A percentile compares a stretch with the other conserved stretches of the same genome.
phyloP scores from a whole-genome alignment of 176 grass and related monocot species.

The Cenchrus americanus region DNA sequence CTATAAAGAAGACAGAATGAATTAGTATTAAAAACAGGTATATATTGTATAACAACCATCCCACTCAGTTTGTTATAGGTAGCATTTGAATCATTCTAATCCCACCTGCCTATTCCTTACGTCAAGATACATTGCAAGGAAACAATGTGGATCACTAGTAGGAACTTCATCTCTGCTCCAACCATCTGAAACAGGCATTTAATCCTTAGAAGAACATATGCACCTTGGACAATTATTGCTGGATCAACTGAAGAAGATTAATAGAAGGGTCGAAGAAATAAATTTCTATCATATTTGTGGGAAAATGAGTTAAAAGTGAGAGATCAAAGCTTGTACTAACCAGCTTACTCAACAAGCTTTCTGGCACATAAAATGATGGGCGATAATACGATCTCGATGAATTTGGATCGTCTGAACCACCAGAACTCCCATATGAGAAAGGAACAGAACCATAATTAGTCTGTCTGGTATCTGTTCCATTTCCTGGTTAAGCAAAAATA shows the following conservation, averaged over 20 bases:
- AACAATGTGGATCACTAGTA: conserved; percentile 82
- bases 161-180: conserved; percentile 98
- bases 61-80: conserved; percentile 52
- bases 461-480: conserved; percentile 29
- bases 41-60: conserved; percentile 49
- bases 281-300: conserved; percentile 41
- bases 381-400: conserved; percentile 45
- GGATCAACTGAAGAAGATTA: conserved; percentile 78
- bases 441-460: conserved; percentile 61
- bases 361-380: conserved; percentile 80
- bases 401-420: conserved; percentile 47
- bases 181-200: conserved; percentile 94
- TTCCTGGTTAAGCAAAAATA: conserved; percentile 57
- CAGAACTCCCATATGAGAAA: conserved; percentile 72
- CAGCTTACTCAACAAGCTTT: conserved; percentile 77
- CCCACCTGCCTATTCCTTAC: conserved; percentile 96
- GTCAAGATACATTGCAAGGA: conserved; percentile 87
- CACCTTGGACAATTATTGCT: conserved; percentile 69
- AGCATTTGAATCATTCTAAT: conserved; percentile 79
- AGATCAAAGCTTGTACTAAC: conserved; percentile 61
- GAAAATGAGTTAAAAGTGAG: conserved; percentile 32
- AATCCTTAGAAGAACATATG: conserved; percentile 86
- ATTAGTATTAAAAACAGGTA: conserved; percentile 17
- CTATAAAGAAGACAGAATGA: not conserved
- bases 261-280: conserved; percentile 64